phyloP scores from a whole-genome alignment of 768 basidiomycete genomes.

The Mycena galericulata region DNA sequence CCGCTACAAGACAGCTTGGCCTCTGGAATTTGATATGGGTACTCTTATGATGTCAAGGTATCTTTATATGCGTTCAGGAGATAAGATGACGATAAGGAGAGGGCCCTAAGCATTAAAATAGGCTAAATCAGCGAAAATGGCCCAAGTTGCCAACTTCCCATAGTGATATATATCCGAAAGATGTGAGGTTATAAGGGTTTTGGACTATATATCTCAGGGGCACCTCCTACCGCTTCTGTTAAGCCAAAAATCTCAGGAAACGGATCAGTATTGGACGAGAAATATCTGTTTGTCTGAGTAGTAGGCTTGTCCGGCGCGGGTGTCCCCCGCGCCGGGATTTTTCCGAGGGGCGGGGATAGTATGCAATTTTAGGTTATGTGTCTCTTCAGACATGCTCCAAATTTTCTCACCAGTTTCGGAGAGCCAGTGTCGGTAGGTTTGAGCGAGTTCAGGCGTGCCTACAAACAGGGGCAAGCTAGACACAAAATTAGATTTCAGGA shows the following conservation, averaged over 20 bases:
- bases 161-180: not conserved
- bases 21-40: not conserved
- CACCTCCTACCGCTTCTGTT: no score
- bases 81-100: not conserved
- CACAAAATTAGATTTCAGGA: no score
- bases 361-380: no score
- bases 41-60: not conserved
- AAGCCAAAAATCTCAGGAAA: no score
- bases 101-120: not conserved
- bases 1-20: not conserved
- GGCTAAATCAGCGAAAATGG: not conserved
- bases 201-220: not conserved
- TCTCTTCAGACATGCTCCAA: no score
- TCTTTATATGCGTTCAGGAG: not conserved
- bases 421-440: no score
- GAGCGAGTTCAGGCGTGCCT: no score
- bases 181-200: not conserved
- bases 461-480: no score
- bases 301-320: not conserved
- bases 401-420: no score
- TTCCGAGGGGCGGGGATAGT: not conserved
- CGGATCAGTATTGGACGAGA: not conserved
- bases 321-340: no score
- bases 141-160: not conserved
- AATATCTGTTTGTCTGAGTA: not conserved